phyloP scores from a whole-genome alignment of 2,329 filamentous ascomycete genomes.

The Botrytis hyacinthi region DNA sequence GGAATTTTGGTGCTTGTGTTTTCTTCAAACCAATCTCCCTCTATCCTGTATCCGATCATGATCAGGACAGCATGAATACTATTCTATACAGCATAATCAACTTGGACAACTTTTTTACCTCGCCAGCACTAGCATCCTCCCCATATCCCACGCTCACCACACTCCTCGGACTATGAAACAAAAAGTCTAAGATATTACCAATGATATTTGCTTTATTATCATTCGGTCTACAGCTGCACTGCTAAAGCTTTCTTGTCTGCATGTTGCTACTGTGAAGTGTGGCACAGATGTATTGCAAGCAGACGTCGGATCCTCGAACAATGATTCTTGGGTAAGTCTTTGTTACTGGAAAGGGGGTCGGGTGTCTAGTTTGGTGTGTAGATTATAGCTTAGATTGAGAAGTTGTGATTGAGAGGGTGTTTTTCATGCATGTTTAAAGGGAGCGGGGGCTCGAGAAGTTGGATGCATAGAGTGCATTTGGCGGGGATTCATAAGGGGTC shows the following conservation, averaged over 20 bases:
- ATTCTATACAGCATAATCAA: background rate
- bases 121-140: background rate
- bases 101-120: background rate
- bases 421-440: background rate
- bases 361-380: background rate
- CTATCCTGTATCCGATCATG: background rate
- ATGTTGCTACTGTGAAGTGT: background rate
- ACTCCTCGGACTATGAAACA: background rate
- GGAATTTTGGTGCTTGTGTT: background rate
- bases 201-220: background rate
- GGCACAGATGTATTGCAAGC: background rate
- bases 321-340: background rate
- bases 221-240: background rate
- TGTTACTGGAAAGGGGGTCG: background rate
- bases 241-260: background rate
- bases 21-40: background rate
- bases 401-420: background rate
- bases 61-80: background rate
- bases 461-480: background rate
- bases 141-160: accelerated
- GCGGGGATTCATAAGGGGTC: background rate
- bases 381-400: background rate
- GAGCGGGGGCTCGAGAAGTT: background rate
- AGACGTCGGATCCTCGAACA: background rate
- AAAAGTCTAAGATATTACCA: background rate